phyloP scores from a whole-genome alignment of 1,284 basidiomycete species.

The Microbotryum saponariae region DNA sequence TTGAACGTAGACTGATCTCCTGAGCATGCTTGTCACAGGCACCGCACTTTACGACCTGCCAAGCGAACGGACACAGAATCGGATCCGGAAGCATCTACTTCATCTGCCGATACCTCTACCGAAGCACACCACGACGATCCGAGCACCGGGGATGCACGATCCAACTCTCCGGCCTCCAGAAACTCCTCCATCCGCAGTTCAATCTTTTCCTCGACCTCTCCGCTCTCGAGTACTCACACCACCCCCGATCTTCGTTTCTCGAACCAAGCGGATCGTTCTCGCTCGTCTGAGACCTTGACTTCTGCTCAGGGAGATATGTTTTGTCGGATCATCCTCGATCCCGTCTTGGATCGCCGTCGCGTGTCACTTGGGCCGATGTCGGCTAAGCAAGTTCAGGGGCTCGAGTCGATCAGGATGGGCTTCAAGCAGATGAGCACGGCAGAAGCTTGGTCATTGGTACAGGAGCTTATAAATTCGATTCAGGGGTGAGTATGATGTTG shows the following conservation, averaged over 20 bases:
- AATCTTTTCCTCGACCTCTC: neutral
- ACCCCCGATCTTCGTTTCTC: neutral
- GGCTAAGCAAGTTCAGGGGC: constrained; percentile 40
- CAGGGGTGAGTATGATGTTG: neutral
- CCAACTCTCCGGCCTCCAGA: neutral
- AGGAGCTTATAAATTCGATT: neutral
- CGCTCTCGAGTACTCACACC: neutral
- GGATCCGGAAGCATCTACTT: constrained; percentile 8
- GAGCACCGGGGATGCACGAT: constrained; percentile 5
- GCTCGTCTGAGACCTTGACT: neutral
- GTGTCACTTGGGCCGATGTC: neutral
- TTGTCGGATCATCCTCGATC: neutral
- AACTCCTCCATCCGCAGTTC: too few species aligned
- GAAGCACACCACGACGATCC: neutral
- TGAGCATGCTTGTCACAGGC: too few species aligned
- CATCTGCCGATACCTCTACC: too few species aligned
- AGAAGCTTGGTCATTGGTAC: neutral
- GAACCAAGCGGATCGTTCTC: neutral
- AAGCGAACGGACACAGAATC: neutral
- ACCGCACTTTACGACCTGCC: too few species aligned
- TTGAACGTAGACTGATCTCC: too few species aligned
- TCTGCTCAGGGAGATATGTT: neutral
- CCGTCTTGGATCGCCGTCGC: neutral
- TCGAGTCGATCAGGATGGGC: constrained; percentile 40
- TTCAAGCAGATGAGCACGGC: constrained; percentile 37